These are phyloP conservation scores for Astragalus glycyphyllos DNA, from an alignment of 306 rosid species.

Conservation along the genomic window DNA sequence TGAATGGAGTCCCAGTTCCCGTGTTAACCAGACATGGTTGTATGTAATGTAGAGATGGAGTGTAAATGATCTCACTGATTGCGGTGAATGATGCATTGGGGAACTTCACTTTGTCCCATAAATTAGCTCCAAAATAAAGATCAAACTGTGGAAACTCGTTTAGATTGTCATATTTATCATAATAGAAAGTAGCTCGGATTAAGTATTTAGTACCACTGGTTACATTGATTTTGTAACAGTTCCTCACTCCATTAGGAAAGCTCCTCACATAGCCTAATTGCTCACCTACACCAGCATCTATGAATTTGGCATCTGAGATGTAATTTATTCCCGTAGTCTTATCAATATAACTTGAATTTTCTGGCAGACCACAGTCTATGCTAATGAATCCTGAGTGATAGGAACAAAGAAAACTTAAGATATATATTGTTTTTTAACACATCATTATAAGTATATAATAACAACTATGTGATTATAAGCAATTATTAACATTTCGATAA, in stretches of 20 bases:
- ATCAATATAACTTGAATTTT: slow-evolving; percentile 42
- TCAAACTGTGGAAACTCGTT: slow-evolving; percentile 52
- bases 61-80: slow-evolving; percentile 49
- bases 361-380: slow-evolving; percentile 61
- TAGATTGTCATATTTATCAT: slow-evolving; percentile 57
- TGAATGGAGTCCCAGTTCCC: slow-evolving; percentile 53
- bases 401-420: background rate
- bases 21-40: slow-evolving; percentile 55
- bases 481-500: background rate
- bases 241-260: slow-evolving; percentile 63
- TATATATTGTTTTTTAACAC: background rate
- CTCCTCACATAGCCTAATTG: slow-evolving; percentile 48
- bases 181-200: slow-evolving; percentile 47
- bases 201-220: slow-evolving; percentile 44
- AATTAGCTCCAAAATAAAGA: slow-evolving; percentile 53
- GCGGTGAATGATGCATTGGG: too few relatives aligned
- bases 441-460: background rate
- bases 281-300: slow-evolving; percentile 42
- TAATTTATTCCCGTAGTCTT: slow-evolving; percentile 41
- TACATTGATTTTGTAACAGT: slow-evolving; percentile 60
- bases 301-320: slow-evolving; percentile 57
- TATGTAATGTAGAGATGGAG: slow-evolving; percentile 42
- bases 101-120: slow-evolving; percentile 32
- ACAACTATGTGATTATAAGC: background rate
- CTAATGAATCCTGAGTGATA: slow-evolving; percentile 57